Evolutionary conservation across 2,329 filamentous ascomycete species (phyloP), one percentile per base, ranked within the genome.

Genomic region (Coniochaeta ligniaria): DNA sequence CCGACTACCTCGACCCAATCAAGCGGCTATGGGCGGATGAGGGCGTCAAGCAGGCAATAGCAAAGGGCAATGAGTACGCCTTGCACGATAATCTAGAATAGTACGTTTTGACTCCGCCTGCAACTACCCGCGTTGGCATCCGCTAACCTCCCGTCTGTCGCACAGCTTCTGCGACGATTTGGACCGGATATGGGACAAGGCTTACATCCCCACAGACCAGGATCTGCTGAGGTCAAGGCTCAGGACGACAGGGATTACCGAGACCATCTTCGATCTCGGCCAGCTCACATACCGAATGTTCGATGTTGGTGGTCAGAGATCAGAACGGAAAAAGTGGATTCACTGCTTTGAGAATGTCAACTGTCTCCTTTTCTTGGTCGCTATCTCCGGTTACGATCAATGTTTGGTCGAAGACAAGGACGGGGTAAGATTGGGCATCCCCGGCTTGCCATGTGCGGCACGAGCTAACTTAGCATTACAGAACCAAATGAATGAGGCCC

Each of bases 271-370:
- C 74, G 92, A 96, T 73, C 83, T 96, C 16, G 92, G 92, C 63
- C 89, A 94, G 70, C 83, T 97, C 68, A 96, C 92, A 65, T 97
- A 97, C 77, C 89, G 92, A 69, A 97, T 98, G 92, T 96, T 96
- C 75, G 92, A 96, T 70, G 92, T 96, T 55, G 92, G 92, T 72
- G 92, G 92, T 61, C 92, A 96, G 73, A 83, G 92, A 68, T 96
- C 92, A 31, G 92, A 96, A 76, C 89, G 92, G 64, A 96, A 96
- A 83, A 96, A 96, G 80, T 96, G 92, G 92, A 96, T 96, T 64
- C 92, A 96, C 74, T 95, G 92, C 72, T 96, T 96, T 72, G 92
- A 96, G 73, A 95, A 95, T 65, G 92, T 96, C 64, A 92, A 95
- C 70, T 93, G 91, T 67, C 81, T 98, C 59, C 80, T 98, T 45